Conservation (phyloP, 1,284 basidiomycete genomes). For the Pseudozyma tsukubaensis region DNA sequence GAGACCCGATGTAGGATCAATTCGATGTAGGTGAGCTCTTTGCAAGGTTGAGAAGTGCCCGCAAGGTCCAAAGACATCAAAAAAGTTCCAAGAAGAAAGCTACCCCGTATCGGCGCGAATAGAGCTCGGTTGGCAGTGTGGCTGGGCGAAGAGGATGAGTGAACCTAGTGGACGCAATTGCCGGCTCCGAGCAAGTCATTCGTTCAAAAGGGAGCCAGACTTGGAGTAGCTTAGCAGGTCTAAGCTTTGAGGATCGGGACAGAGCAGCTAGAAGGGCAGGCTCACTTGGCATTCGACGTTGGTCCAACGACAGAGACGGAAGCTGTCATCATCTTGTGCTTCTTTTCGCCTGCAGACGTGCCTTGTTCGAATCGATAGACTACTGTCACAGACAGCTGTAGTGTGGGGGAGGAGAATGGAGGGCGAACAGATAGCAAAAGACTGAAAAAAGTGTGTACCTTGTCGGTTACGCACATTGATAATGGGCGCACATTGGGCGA, state of each 20-base stretch:
- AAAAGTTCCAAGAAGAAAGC: background rate
- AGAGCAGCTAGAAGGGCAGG: too few species aligned
- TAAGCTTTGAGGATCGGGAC: too few species aligned
- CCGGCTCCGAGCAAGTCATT: too few species aligned
- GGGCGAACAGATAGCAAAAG: constrained; percentile 4
- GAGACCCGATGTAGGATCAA: background rate
- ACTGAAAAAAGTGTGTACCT: constrained; percentile 29
- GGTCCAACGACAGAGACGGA: too few species aligned
- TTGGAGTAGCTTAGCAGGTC: too few species aligned
- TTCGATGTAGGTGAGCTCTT: background rate
- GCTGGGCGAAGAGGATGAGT: background rate
- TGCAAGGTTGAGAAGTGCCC: background rate
- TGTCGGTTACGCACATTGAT: constrained; percentile 32
- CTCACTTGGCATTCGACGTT: too few species aligned
- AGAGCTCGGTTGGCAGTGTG: background rate
- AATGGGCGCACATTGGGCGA: constrained; percentile 5
- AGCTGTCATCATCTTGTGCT: too few species aligned
- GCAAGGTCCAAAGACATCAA: background rate
- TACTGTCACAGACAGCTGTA: background rate
- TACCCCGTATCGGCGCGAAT: background rate
- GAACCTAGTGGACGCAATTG: background rate
- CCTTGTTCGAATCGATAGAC: background rate
- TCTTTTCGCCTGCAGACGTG: too few species aligned
- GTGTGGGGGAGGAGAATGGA: background rate
- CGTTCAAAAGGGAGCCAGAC: too few species aligned